These are phyloP conservation scores for Drechslerella stenobrocha DNA, from an alignment of 2,329 filamentous ascomycete genomes.

Conservation along the genomic window DNA sequence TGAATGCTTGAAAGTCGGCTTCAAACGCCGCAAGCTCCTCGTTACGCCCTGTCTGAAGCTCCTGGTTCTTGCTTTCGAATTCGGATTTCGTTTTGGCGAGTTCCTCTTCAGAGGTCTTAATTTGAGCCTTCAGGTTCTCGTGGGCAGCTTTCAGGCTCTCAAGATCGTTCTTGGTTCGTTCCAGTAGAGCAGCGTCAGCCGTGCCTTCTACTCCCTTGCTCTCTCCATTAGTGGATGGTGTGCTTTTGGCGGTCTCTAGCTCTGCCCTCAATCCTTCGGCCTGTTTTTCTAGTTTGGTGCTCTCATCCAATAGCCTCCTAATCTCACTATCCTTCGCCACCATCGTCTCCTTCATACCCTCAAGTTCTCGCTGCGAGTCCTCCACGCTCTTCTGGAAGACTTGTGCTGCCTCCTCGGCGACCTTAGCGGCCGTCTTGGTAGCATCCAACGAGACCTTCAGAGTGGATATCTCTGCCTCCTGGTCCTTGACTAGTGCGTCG, in stretches of 20 bases:
- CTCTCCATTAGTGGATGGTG: conserved; percentile 49
- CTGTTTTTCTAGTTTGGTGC: conserved; percentile 53
- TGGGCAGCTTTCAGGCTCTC: conserved; percentile 49
- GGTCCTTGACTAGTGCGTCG: conserved; percentile 72
- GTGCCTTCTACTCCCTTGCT: conserved; percentile 8
- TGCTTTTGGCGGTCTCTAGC: conserved; percentile 55
- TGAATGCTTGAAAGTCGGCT: conserved; percentile 49
- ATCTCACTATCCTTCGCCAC: conserved; percentile 60
- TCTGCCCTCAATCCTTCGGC: conserved; percentile 58
- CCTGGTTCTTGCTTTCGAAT: conserved; percentile 54
- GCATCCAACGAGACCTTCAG: conserved; percentile 70
- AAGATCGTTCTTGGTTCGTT: conserved; percentile 56
- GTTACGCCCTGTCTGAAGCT: conserved; percentile 48
- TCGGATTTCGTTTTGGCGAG: conserved; percentile 58
- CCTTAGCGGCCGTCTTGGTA: conserved; percentile 71
- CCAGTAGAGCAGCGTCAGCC: conserved; percentile 38
- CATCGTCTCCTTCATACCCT: conserved; percentile 61
- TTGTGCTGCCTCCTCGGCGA: conserved; percentile 71
- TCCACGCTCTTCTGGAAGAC: conserved; percentile 68
- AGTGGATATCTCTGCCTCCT: conserved; percentile 69
- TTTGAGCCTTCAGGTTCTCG: conserved; percentile 56
- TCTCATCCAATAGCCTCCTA: conserved; percentile 56
- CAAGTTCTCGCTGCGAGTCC: conserved; percentile 67
- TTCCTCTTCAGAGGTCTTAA: conserved; percentile 60
- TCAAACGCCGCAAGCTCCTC: conserved; percentile 50